Evolutionary conservation across 768 basidiomycete species (phyloP).

Genomic region (Suillus fuscotomentosus): DNA sequence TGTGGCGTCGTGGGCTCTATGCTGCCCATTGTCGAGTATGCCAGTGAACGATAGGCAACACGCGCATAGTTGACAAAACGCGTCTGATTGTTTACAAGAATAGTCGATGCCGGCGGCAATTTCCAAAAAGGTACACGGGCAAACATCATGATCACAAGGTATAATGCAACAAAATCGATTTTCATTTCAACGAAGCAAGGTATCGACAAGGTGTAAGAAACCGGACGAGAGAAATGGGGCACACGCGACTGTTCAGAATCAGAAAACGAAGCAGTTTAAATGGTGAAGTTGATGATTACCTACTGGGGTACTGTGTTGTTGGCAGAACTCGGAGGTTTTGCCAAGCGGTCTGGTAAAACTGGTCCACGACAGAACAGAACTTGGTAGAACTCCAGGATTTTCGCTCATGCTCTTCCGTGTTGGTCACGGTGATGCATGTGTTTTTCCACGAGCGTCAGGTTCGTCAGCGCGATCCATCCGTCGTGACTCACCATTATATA

Average conservation of each 20-base stretch:
- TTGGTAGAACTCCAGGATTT: too few species aligned
- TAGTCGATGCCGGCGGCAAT: not conserved
- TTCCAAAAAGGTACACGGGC: not conserved
- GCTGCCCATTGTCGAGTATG: conserved; percentile 6
- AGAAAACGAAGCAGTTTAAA: not conserved
- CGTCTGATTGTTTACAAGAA: not conserved
- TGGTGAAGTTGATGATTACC: not conserved
- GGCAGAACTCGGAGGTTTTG: too few species aligned
- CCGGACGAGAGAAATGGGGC: not conserved
- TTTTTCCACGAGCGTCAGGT: too few species aligned
- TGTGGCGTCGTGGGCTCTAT: conserved; percentile 33
- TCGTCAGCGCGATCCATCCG: too few species aligned
- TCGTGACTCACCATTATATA: too few species aligned
- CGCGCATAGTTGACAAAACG: not conserved
- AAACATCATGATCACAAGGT: not conserved
- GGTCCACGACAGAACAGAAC: too few species aligned
- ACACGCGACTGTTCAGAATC: not conserved
- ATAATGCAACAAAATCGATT: not conserved
- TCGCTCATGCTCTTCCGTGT: too few species aligned
- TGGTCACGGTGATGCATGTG: too few species aligned
- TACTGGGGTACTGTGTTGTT: not conserved
- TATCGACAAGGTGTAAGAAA: not conserved
- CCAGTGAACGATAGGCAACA: not conserved
- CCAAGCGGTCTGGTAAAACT: too few species aligned
- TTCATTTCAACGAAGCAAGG: not conserved